Percentiles rank a stretch among this genome's conserved stretches.
phyloP scores from a whole-genome alignment of 176 grass and related monocot species.

The Musa beccarii region DNA sequence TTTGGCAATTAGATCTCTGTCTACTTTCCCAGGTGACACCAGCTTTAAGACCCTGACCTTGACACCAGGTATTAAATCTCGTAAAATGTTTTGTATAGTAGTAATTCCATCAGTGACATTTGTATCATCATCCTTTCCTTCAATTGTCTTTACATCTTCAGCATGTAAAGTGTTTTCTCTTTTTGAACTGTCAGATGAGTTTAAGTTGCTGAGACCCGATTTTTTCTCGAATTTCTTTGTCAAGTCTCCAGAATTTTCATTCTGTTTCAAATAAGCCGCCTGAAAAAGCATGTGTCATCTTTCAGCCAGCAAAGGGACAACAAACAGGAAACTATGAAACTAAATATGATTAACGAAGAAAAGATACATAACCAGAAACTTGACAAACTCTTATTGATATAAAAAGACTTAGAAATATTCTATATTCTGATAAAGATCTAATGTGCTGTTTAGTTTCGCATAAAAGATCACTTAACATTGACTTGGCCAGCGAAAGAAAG shows the following conservation, averaged over 20 bases:
- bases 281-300: constrained; percentile 26
- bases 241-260: constrained; percentile 37
- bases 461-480: background rate
- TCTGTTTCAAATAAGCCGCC: constrained; percentile 78
- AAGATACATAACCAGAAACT: background rate
- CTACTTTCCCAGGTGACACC: constrained; percentile 53
- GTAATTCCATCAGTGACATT: constrained; percentile 41
- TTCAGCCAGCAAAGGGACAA: constrained; percentile 13
- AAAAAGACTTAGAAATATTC: background rate
- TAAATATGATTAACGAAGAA: background rate
- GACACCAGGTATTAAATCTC: constrained; percentile 40
- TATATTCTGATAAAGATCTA: background rate
- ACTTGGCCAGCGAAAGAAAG: background rate
- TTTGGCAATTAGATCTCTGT: constrained; percentile 75
- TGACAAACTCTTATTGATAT: background rate
- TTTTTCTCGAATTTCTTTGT: constrained; percentile 31
- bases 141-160: constrained; percentile 42
- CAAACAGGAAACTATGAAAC: background rate
- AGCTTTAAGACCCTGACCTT: constrained; percentile 78
- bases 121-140: constrained; percentile 43
- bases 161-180: constrained; percentile 26
- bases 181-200: constrained; percentile 45
- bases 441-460: background rate
- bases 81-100: constrained; percentile 48
- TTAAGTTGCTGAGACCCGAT: constrained; percentile 39